Evolutionary conservation across 495 filamentous ascomycete genomes (phyloP), one percentile per base, ranked within the genome.

Genomic region (Jackrogersella minutella): DNA sequence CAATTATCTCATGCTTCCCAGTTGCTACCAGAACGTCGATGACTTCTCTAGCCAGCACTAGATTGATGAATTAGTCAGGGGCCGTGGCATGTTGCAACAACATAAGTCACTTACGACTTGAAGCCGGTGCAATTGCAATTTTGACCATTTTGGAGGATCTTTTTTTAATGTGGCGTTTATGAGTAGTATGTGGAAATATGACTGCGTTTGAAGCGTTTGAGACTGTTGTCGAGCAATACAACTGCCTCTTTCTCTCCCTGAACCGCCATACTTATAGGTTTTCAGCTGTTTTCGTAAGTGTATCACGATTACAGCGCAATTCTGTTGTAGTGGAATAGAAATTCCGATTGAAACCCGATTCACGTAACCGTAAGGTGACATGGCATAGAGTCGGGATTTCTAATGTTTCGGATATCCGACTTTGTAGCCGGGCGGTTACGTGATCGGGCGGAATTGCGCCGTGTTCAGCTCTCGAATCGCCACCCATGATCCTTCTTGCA

Each of bases 1-100:
- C 57, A 1, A 79, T 6, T 33, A 87, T 79, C 8, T 87, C 79
- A 47, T 87, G 85, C 64, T 82, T 84, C 40, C 76, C 70, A 0
- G 75, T 64, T 39, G 77, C 80, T 11, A 82, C 63, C 0, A 87
- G 78, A 0, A 54, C 78, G 62, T 86, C 83, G 52, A 85, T 75
- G 43, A 88, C 69, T 67, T 87, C 85, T 19, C 66, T 70, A 21
- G 76, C 83, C 57, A 86, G 74, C 30, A 81, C 84, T 86, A 60
- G 26, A 22, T 17, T 22, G 24, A 46, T 46, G 1, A 44, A 24
- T 21, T 55, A 49, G 24, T 11, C 1, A 30, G 11, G 46, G 34
- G 28, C 51, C 26, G 8, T 39, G 31, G 19, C 28, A 10, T n/a
- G n/a, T n/a, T n/a, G n/a, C n/a, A n/a, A n/a, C 33, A n/a, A 50